Evolutionary conservation across 2,329 filamentous ascomycete genomes (phyloP).

Genomic region (Knufia fluminis): DNA sequence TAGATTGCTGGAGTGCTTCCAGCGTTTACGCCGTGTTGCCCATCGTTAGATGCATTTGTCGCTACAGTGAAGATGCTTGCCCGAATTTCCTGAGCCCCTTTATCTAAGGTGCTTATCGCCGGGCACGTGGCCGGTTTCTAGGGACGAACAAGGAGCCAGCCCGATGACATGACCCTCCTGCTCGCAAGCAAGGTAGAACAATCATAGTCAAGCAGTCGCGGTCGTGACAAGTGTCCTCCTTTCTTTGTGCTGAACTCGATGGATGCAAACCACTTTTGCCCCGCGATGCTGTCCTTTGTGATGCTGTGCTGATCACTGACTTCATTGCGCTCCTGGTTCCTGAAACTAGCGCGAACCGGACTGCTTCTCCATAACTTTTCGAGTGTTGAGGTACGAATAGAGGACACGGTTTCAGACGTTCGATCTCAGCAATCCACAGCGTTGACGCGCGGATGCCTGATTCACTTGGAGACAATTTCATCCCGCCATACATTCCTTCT

Average conservation of each 20-base stretch:
- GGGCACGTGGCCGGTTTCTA: too few relatives aligned
- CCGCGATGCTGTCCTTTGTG: not conserved
- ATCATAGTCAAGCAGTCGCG: too few relatives aligned
- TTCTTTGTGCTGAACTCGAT: not conserved
- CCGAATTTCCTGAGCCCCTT: too few relatives aligned
- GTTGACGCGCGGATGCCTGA: constrained; percentile 23
- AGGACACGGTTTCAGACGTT: constrained; percentile 2
- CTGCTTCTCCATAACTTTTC: not conserved
- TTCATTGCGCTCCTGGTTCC: not conserved
- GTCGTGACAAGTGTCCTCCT: not conserved
- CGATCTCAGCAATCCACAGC: not conserved
- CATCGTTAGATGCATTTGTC: too few relatives aligned
- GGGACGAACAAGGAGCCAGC: not conserved
- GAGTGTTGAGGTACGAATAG: not conserved
- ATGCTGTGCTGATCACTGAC: not conserved
- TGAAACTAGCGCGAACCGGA: not conserved
- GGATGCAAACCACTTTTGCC: not conserved
- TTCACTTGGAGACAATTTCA: constrained; percentile 21
- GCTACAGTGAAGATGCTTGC: too few relatives aligned
- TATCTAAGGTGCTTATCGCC: too few relatives aligned
- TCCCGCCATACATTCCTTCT: constrained; percentile 17
- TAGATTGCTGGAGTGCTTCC: too few relatives aligned
- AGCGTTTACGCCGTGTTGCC: too few relatives aligned
- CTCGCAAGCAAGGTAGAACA: not conserved
- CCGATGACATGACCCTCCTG: not conserved